phyloP scores from a whole-genome alignment of 306 rosid genomes.

The Myrica gale region DNA sequence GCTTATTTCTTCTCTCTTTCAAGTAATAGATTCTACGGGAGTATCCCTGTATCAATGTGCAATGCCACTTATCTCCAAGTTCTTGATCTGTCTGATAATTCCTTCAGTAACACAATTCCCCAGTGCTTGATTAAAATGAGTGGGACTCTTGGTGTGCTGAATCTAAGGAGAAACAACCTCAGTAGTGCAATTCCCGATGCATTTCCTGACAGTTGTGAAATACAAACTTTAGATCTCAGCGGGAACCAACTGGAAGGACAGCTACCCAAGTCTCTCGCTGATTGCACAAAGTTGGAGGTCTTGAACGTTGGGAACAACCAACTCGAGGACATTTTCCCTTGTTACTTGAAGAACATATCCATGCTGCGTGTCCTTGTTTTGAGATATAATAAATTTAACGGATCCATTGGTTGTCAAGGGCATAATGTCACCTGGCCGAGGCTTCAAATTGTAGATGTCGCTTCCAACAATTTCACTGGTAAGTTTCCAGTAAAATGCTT shows the following conservation, averaged over 20 bases:
- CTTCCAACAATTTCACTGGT: constrained; percentile 44
- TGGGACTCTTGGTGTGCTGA: background rate
- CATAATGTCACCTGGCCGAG: constrained; percentile 22
- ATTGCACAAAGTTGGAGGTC: constrained; percentile 9
- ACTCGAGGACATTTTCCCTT: background rate
- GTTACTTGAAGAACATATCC: constrained; percentile 13
- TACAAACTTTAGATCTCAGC: constrained; percentile 31
- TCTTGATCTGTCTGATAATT: constrained; percentile 40
- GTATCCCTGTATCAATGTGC: constrained; percentile 38
- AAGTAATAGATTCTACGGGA: constrained; percentile 7
- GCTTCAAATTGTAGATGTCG: constrained; percentile 52
- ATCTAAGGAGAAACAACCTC: background rate
- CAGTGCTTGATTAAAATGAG: constrained; percentile 18
- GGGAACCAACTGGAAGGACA: constrained; percentile 30
- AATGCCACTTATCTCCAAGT: constrained; percentile 18
- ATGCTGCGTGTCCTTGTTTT: constrained; percentile 33
- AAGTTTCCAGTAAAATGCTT: constrained; percentile 28
- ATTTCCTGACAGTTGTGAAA: constrained; percentile 21
- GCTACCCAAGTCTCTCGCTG: background rate
- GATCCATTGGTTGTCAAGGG: constrained; percentile 21
- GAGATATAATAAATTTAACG: constrained; percentile 30
- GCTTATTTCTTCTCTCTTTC: background rate
- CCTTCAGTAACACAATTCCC: constrained; percentile 25
- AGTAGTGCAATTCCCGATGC: background rate
- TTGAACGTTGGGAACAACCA: constrained; percentile 41